Percentiles rank a stretch among this genome's conserved stretches.
These are phyloP conservation scores for Salicornia ramosissima DNA, from an alignment of 148 eudicot species.

Conservation along the genomic window DNA sequence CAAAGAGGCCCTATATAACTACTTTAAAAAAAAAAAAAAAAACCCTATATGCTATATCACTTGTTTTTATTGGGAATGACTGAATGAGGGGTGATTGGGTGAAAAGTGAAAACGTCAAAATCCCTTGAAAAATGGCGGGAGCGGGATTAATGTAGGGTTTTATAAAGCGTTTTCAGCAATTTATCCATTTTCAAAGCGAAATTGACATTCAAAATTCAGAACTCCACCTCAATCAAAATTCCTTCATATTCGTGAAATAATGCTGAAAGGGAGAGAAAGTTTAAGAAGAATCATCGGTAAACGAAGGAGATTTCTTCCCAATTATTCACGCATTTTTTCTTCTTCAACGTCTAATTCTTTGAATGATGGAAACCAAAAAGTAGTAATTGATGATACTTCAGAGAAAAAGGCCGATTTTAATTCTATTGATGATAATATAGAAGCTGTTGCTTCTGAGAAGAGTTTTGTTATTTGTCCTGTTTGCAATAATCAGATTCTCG, in stretches of 20 bases:
- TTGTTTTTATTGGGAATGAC: no score
- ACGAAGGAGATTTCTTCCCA: conserved; percentile 54
- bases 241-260: conserved; percentile 6
- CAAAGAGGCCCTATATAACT: no score
- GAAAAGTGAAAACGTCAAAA: background rate
- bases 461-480: conserved; percentile 54
- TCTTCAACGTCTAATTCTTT: conserved; percentile 7
- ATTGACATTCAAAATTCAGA: background rate
- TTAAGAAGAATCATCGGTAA: conserved; percentile 56
- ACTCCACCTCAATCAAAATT: background rate
- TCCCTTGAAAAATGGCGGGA: conserved; percentile 9
- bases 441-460: background rate
- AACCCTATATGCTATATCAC: no score
- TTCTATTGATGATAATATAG: background rate
- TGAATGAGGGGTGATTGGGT: no score
- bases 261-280: conserved; percentile 66
- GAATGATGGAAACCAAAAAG: background rate
- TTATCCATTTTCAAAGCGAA: background rate
- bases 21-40: no score
- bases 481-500: conserved; percentile 40
- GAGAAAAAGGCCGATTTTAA: background rate
- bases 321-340: conserved; percentile 40
- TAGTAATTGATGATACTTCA: background rate
- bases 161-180: background rate
- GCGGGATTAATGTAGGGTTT: background rate